These are phyloP conservation scores for Omphalotus olearius DNA, from an alignment of 1,284 basidiomycete genomes.

Conservation along the genomic window DNA sequence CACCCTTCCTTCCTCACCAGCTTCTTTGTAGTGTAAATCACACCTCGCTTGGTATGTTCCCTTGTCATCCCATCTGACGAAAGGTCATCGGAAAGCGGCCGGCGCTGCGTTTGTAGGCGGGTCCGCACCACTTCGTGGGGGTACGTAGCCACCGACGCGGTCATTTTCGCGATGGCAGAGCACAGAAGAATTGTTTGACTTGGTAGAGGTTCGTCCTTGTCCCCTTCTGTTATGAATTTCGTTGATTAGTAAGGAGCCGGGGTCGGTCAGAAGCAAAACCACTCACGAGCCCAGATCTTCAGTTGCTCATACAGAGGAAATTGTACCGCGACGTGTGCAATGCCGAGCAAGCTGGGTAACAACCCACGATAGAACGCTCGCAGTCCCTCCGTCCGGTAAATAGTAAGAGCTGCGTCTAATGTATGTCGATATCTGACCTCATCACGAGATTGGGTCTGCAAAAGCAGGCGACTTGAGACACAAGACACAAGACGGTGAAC, in stretches of 20 bases:
- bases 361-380: conserved; percentile 90
- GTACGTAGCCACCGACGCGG: conserved; percentile 89
- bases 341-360: conserved; percentile 84
- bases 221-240: conserved; percentile 39
- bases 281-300: conserved; percentile 78
- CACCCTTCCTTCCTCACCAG: conserved; percentile 82
- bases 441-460: conserved; percentile 71
- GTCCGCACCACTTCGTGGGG: conserved; percentile 96
- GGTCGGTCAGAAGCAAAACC: conserved; percentile 20
- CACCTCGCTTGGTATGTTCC: conserved; percentile 48
- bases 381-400: conserved; percentile 82
- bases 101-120: conserved; percentile 80
- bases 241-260: conserved; percentile 8
- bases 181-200: conserved; percentile 77
- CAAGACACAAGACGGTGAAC: not conserved
- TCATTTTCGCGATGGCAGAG: conserved; percentile 90
- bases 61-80: conserved; percentile 58
- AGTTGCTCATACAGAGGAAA: conserved; percentile 94
- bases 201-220: conserved; percentile 55
- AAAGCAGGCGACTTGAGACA: not conserved
- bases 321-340: conserved; percentile 90
- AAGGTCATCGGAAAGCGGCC: conserved; percentile 50
- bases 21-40: conserved; percentile 68
- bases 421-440: conserved; percentile 84
- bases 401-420: conserved; percentile 79